Evolutionary conservation across 371 early-diverging fungal genomes (phyloP), one percentile per base, ranked within the genome.

Genomic region (Globomyces sp.): DNA sequence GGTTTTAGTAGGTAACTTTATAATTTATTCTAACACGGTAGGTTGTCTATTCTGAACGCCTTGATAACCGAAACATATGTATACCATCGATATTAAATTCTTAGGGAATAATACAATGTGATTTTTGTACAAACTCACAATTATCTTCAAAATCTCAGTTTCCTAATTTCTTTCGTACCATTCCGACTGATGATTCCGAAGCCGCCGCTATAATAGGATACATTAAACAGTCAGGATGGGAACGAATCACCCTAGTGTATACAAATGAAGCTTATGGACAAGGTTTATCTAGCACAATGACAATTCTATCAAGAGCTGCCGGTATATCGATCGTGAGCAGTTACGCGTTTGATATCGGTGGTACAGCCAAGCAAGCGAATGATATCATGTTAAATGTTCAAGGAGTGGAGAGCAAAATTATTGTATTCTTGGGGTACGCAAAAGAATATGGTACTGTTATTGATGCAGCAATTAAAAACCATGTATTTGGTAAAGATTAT

Each of bases 151-250:
- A 64, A 45, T 41, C 8, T 3, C 39, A 42, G 34, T 71, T 58
- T 59, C 70, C 71, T 37, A 71, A 68, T 45, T 74, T 74, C 60
- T 74, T 71, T 60, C 74, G 74, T 4, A 68, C 71, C 13, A 60
- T 60, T 44, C 60, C 60, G 2, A 60, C 39, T 37, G 60, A 60
- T 44, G 41, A 46, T 37, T 36, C 60, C 3, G 48, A 36, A 4
- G 37, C 60, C 4, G 1, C 44, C 8, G n/a, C 60, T 5, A 49
- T 60, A 41, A 37, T 41, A 9, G 43, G 44, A 37, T 60, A 60
- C 34, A 49, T 60, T 37, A 13, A 42, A 3, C 44, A 9, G 10
- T 42, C 1, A 6, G 60, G 60, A 2, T 60, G 60, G 60, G 39
- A 40, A 4, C 34, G 41, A 60, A 49, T 60, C 13, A 44, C 48